phyloP scores from a whole-genome alignment of 495 filamentous ascomycete genomes.

The Halenospora varia region DNA sequence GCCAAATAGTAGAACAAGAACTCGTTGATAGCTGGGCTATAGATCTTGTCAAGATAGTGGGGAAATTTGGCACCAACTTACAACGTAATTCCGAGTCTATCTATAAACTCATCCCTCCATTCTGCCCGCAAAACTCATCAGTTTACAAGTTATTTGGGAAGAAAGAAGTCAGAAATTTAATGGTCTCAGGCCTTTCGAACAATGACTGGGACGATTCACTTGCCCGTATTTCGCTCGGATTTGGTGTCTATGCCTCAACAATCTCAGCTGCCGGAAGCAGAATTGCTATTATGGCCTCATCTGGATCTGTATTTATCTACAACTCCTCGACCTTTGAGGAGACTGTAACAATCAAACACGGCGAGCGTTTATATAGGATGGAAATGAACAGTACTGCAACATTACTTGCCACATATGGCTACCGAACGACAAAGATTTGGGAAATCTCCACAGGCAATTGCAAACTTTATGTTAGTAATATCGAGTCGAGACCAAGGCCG shows the following conservation, averaged over 20 bases:
- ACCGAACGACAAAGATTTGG: conserved; percentile 5
- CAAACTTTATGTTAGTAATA: background rate
- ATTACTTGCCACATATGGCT: conserved; percentile 8
- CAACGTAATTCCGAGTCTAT: background rate
- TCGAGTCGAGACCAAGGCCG: background rate
- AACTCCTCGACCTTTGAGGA: conserved; percentile 10
- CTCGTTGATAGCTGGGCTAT: background rate
- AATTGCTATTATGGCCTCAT: background rate
- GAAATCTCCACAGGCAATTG: background rate
- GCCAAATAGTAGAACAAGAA: background rate
- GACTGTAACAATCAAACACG: background rate
- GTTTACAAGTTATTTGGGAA: background rate
- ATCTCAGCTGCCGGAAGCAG: background rate
- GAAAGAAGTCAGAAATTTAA: conserved; percentile 22
- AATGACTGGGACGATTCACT: conserved; percentile 9
- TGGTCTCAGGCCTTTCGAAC: background rate
- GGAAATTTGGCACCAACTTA: background rate
- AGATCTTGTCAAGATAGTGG: background rate
- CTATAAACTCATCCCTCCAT: background rate
- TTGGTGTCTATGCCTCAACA: background rate
- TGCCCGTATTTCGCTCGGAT: conserved; percentile 1
- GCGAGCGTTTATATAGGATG: background rate
- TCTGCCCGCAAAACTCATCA: background rate
- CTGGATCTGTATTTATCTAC: background rate
- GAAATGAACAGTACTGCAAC: background rate